Evolutionary conservation across 1,284 basidiomycete genomes (phyloP).

Genomic region (Phaffia rhodozyma): DNA sequence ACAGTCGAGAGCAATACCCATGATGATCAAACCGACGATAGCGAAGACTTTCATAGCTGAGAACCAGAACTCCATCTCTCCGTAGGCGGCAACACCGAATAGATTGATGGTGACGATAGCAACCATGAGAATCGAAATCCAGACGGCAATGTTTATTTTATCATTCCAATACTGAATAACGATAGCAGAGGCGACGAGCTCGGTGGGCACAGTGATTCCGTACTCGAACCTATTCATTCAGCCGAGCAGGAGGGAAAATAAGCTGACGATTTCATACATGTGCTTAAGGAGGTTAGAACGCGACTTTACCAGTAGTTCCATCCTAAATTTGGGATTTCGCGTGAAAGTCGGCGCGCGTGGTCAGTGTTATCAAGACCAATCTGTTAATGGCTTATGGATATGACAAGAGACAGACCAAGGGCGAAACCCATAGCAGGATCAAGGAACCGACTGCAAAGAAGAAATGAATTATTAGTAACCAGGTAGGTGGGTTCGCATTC

Average conservation of each 20-base stretch:
- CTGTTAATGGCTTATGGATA: too few relatives aligned
- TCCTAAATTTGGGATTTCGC: conserved; percentile 28
- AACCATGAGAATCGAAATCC: conserved; percentile 36
- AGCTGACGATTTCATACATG: background rate
- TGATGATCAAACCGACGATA: conserved; percentile 30
- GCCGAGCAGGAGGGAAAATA: background rate
- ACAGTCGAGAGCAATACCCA: conserved; percentile 41
- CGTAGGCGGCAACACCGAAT: conserved; percentile 28
- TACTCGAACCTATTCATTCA: too few relatives aligned
- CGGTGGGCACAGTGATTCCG: conserved; percentile 7
- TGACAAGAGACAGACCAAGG: conserved; percentile 27
- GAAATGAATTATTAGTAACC: too few relatives aligned
- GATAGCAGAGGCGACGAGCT: conserved; percentile 28
- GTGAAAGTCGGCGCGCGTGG: background rate
- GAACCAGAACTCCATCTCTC: conserved; percentile 24
- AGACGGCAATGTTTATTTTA: conserved; percentile 33
- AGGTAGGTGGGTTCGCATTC: too few relatives aligned
- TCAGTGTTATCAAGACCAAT: background rate
- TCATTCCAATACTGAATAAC: conserved; percentile 36
- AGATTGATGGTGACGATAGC: conserved; percentile 38
- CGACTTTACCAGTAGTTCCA: conserved; percentile 28
- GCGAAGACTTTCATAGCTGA: conserved; percentile 23
- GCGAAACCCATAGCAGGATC: conserved; percentile 42
- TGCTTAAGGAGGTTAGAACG: conserved; percentile 17
- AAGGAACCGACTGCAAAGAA: conserved; percentile 36